Base-by-base conservation (phyloP, 2,329 filamentous ascomycete genomes). In the Pseudopithomyces maydicus region DNA sequence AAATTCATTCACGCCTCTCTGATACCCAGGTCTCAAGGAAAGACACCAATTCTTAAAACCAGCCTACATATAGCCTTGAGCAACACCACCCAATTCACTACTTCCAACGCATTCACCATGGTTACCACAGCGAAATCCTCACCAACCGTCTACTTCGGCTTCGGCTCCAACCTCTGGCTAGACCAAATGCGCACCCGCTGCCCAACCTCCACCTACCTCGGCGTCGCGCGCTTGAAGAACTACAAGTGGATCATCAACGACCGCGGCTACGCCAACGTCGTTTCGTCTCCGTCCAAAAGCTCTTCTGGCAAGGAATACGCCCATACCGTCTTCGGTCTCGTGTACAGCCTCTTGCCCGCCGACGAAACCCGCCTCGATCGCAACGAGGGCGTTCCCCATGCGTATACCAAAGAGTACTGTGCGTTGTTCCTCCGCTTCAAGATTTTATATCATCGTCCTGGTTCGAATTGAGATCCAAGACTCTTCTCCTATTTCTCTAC, bases 231-330 rank as follows among this genome's bases (percentile, higher is more conserved):
- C 19, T 79, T 91, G 3, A 68, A 72, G 1, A 77, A 78, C 39
- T 89, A 86, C 79, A 77, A 73, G 43, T 91, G 87, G 87, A 79
- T 89, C 52, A 90, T 91, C 77, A 88, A 87, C 68, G 73, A 78
- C 44, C 81, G 88, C 1, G 88, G 88, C 14, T 90, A 87, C 69
- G 89, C 89, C 38, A 91, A 90, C 68, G 78, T 91, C n/a, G 81
- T 86, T 23, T 12, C 6, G 43, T 41, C 53, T 42, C 19, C 54
- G 2, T 22, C 22, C 14, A 15, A 23, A 10, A 47, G 47, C 46
- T 62, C 39, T n/a, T 23, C 38, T 6, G n/a, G 20, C n/a, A 41
- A 17, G 61, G 60, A 23, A 36, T 80, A 83, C 52, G 82, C 36
- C 1, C 48, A 62, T 22, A 55, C 57, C 0, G 75, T 77, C 35